Percentiles rank a stretch among this genome's conserved stretches.
Evolutionary conservation across 768 basidiomycete genomes (phyloP).

Genomic region (Psilocybe tampanensis): DNA sequence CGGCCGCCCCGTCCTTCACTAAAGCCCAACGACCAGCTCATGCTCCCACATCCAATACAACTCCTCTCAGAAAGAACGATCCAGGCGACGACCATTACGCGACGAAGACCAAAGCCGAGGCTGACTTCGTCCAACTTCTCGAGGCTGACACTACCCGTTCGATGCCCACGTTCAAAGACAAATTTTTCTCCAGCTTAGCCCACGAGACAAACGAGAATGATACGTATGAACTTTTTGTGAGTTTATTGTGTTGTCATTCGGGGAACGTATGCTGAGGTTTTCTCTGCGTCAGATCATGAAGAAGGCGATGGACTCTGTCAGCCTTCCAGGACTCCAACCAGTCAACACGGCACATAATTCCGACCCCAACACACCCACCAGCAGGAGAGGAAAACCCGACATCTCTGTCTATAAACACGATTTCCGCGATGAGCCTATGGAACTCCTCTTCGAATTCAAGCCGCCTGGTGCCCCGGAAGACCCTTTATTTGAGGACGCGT

Average conservation of each 20-base stretch:
- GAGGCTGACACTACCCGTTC: too few relatives aligned
- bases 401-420: neutral
- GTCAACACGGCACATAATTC: neutral
- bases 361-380: neutral
- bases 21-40: too few relatives aligned
- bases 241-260: neutral
- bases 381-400: slow-evolving; percentile 5
- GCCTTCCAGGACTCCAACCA: slow-evolving; percentile 2
- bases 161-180: neutral
- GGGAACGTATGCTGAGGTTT: neutral
- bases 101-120: neutral
- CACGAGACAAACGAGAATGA: neutral
- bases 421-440: neutral
- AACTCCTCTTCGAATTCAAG: slow-evolving; percentile 20
- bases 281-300: slow-evolving; percentile 2
- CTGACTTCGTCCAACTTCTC: neutral
- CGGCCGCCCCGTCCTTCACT: neutral
- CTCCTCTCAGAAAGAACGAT: neutral
- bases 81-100: neutral
- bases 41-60: neutral
- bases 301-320: neutral
- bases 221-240: slow-evolving; percentile 12
- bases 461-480: neutral
- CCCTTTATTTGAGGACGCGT: slow-evolving; percentile 11
- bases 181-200: neutral